Evolutionary conservation across 257 asterid species (phyloP), one percentile per base, ranked within the genome.

Genomic region (Salvia splendens): DNA sequence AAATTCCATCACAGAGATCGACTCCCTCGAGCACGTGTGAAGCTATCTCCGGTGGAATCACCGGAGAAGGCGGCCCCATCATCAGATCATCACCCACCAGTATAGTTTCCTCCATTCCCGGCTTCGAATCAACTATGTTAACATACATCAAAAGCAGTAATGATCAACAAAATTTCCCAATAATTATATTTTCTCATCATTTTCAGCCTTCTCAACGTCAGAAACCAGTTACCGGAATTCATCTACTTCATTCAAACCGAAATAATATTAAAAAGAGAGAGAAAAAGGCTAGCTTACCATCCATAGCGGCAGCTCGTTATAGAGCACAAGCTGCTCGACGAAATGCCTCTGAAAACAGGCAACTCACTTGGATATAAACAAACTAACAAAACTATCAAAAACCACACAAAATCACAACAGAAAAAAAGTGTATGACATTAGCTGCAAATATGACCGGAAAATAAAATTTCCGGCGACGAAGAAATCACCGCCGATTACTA

Each of bases 11-110:
- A 65, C 99, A 94, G 56, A 85, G 70, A 73, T 94, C 86, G 64
- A 88, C 95, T 45, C 97, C 99, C 80, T 88, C 84, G 40, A 94
- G 96, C 59, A 94, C 96, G 32, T 91, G 99, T 61, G 99, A 84
- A 1, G 96, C 96, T 67, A 91, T 94, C 79, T 94, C 96, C 43
- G 96, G 95, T 55, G 99, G 99, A 75, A 94, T 85, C 67, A 91
- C 38, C 4, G 96, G 99, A 17, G 97, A 88, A 35, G 97, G 96
- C 5, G 91, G 99, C 12, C 96, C 97, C 89, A 80, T 79, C 99
- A 94, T 94, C 73, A 94, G 86, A 81, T 94, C 97, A 85, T 94
- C 97, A 66, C 96, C 99, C 80, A 94, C 96, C 78, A 94, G 81
- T 71, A 91, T 87, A 48, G 95, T 94, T 77, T 94, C 99, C 89